Percentiles rank a stretch among this genome's conserved stretches.
Evolutionary conservation across 495 filamentous ascomycete genomes (phyloP).

Genomic region (Trichocladium antarcticum): DNA sequence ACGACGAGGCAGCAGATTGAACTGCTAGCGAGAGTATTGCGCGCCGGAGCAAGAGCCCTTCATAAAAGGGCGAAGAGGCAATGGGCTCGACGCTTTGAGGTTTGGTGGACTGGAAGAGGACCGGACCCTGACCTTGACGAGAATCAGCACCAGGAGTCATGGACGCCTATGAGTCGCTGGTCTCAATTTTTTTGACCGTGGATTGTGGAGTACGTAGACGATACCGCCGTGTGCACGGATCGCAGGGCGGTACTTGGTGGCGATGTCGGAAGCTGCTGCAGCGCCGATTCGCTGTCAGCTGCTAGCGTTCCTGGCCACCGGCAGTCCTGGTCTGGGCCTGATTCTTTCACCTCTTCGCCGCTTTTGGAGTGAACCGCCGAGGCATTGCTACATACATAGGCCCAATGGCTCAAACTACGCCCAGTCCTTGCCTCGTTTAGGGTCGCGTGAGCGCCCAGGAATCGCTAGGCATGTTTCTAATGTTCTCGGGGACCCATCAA

Average conservation of each 20-base stretch:
- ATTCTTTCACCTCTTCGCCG: background rate
- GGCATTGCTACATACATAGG: no score
- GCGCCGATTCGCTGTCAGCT: background rate
- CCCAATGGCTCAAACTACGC: no score
- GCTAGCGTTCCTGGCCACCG: background rate
- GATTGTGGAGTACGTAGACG: constrained; percentile 26
- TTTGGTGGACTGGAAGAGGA: constrained; percentile 7
- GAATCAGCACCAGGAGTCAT: constrained; percentile 3
- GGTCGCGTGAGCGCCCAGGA: no score
- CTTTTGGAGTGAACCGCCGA: no score
- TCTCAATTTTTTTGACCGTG: constrained; percentile 11
- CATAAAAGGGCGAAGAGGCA: constrained; percentile 15
- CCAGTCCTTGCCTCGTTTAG: no score
- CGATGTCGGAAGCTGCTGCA: constrained; percentile 21
- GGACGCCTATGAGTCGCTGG: constrained; percentile 15
- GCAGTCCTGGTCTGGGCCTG: no score
- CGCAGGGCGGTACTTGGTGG: constrained; percentile 13
- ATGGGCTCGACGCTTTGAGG: constrained; percentile 4
- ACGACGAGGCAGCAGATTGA: constrained; percentile 6
- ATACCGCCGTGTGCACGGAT: constrained; percentile 11
- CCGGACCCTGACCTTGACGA: constrained; percentile 14
- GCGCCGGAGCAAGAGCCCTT: constrained; percentile 1
- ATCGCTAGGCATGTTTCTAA: no score
- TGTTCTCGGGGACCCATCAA: no score
- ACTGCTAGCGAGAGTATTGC: constrained; percentile 8